Conservation (phyloP, 2,329 filamentous ascomycete species). For the Chaetomium globosum region DNA sequence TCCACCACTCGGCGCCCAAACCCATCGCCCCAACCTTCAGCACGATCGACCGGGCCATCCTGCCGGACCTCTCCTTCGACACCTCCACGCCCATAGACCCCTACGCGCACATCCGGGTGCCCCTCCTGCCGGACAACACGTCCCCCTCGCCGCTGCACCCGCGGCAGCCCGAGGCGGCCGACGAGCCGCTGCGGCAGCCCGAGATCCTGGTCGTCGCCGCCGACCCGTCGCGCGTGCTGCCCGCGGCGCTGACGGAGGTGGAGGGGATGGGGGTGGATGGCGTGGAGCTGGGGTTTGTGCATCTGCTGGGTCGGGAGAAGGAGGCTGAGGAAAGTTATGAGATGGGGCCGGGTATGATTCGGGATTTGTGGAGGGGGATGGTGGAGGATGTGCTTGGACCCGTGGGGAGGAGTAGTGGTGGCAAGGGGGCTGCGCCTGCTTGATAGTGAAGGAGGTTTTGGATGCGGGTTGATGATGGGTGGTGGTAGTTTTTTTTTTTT, state of each 20-base stretch:
- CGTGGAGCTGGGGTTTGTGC: constrained; percentile 57
- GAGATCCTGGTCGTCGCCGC: constrained; percentile 60
- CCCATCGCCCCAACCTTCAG: constrained; percentile 41
- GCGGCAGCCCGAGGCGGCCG: constrained; percentile 44
- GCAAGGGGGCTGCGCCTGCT: constrained; percentile 37
- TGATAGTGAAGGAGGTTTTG: constrained; percentile 20
- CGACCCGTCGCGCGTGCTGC: constrained; percentile 56
- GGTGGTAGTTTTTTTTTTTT: no score
- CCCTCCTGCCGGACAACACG: constrained; percentile 64
- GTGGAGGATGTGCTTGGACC: constrained; percentile 52
- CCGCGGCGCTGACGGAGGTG: constrained; percentile 59
- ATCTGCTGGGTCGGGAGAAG: constrained; percentile 40
- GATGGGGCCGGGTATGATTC: constrained; percentile 51
- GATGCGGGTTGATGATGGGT: neutral
- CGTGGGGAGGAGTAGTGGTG: constrained; percentile 25
- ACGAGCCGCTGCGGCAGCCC: constrained; percentile 47
- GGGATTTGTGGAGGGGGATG: constrained; percentile 59
- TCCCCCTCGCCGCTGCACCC: constrained; percentile 41
- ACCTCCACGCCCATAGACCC: constrained; percentile 32
- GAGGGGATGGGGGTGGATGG: constrained; percentile 61
- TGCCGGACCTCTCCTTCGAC: constrained; percentile 48
- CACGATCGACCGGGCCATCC: constrained; percentile 56
- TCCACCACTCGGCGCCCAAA: constrained; percentile 52
- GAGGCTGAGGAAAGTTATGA: constrained; percentile 33
- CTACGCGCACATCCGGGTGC: constrained; percentile 55